Evolutionary conservation across 2,329 filamentous ascomycete species (phyloP).

Genomic region (Aspergillus japonicus): DNA sequence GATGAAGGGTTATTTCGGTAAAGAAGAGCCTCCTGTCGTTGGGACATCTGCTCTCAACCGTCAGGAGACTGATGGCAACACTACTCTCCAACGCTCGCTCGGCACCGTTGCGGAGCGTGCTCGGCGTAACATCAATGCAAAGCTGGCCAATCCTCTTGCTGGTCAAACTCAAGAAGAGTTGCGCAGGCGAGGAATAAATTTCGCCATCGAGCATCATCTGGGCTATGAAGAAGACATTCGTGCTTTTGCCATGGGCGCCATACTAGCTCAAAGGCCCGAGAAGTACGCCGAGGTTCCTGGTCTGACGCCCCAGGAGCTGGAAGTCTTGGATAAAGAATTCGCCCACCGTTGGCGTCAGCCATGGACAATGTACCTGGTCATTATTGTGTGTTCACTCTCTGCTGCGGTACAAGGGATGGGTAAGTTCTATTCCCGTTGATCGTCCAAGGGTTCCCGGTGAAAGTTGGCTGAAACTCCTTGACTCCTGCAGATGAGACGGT

Average conservation of each 20-base stretch:
- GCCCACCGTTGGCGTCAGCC: slow-evolving; percentile 70
- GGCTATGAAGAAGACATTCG: slow-evolving; percentile 57
- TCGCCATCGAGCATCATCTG: slow-evolving; percentile 57
- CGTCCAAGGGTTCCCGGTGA: neutral
- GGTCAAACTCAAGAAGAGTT: slow-evolving; percentile 53
- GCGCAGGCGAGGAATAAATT: slow-evolving; percentile 56
- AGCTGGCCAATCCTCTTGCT: slow-evolving; percentile 55
- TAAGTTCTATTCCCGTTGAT: slow-evolving; percentile 19
- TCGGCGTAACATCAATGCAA: slow-evolving; percentile 47
- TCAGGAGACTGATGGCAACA: slow-evolving; percentile 17
- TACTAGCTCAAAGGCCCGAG: slow-evolving; percentile 56
- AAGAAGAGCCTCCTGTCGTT: slow-evolving; percentile 10
- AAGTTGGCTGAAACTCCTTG: slow-evolving; percentile 1
- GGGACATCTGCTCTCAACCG: slow-evolving; percentile 7
- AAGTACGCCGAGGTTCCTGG: slow-evolving; percentile 52
- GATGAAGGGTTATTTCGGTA: slow-evolving; percentile 15
- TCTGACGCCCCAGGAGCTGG: slow-evolving; percentile 59
- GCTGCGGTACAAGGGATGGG: slow-evolving; percentile 70
- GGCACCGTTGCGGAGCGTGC: slow-evolving; percentile 41
- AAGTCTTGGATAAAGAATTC: slow-evolving; percentile 59
- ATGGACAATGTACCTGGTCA: slow-evolving; percentile 62
- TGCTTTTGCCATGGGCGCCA: slow-evolving; percentile 60
- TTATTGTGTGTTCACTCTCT: slow-evolving; percentile 65
- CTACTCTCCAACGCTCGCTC: slow-evolving; percentile 24
- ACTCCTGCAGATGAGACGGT: slow-evolving; percentile 60